Evolutionary conservation across 495 filamentous ascomycete genomes (phyloP).

Genomic region (Margaritispora aquatica): DNA sequence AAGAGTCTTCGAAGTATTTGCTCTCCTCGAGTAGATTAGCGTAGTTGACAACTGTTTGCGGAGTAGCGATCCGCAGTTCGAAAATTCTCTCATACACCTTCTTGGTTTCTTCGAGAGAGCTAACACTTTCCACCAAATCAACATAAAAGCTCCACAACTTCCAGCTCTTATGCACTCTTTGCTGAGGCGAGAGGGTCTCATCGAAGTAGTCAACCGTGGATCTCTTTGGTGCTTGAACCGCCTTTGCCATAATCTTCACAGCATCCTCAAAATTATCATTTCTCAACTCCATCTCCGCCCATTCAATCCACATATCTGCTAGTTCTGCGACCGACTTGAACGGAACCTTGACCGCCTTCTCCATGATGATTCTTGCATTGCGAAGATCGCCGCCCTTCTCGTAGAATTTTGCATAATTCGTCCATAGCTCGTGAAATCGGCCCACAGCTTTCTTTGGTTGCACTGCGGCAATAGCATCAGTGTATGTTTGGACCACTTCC

Average conservation of each 20-base stretch:
- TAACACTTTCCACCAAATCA: conserved; percentile 92
- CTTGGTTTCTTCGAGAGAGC: conserved; percentile 84
- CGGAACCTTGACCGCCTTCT: conserved; percentile 95
- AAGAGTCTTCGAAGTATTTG: conserved; percentile 94
- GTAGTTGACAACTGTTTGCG: conserved; percentile 97
- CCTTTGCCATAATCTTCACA: conserved; percentile 93
- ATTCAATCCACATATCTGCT: conserved; percentile 97
- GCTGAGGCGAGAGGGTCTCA: conserved; percentile 87
- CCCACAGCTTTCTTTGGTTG: conserved; percentile 93
- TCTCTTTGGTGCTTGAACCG: conserved; percentile 88
- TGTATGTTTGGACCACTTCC: conserved; percentile 92
- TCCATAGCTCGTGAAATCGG: conserved; percentile 91
- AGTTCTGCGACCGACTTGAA: conserved; percentile 93
- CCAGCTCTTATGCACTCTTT: conserved; percentile 98
- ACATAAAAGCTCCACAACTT: conserved; percentile 99
- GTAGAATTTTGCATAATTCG: conserved; percentile 97
- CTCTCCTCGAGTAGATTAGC: conserved; percentile 94
- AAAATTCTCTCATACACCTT: conserved; percentile 97
- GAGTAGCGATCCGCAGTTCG: conserved; percentile 94
- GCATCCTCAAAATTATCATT: conserved; percentile 94
- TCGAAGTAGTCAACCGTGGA: conserved; percentile 98
- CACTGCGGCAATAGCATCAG: conserved; percentile 86
- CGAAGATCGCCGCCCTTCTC: conserved; percentile 81
- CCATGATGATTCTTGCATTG: conserved; percentile 86
- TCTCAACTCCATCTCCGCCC: conserved; percentile 95